Conservation (phyloP, 768 basidiomycete species). For the Coprinopsis sp. region DNA sequence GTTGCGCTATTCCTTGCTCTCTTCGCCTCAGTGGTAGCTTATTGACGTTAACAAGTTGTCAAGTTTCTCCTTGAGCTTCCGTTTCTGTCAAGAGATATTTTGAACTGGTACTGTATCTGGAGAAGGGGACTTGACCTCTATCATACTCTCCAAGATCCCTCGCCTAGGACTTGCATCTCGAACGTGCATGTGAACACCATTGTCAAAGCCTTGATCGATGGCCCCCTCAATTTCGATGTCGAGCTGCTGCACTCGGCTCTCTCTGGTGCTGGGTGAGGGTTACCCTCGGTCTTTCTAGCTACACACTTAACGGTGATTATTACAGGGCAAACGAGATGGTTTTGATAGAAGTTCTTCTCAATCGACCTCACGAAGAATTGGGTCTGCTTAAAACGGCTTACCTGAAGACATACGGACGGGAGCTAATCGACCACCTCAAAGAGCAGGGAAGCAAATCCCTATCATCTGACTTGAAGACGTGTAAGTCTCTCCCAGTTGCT, state of each 20-base stretch:
- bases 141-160: too few species aligned
- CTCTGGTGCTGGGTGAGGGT: constrained; percentile 27
- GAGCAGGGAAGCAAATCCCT: constrained; percentile 27
- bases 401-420: constrained; percentile 23
- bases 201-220: constrained; percentile 30
- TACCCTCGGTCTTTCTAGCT: neutral
- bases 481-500: constrained; percentile 20
- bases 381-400: constrained; percentile 29
- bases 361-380: constrained; percentile 31
- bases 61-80: too few species aligned
- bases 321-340: constrained; percentile 31
- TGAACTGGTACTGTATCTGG: too few species aligned
- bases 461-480: constrained; percentile 27
- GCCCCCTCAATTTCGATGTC: constrained; percentile 37
- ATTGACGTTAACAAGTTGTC: too few species aligned
- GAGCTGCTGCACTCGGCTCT: constrained; percentile 29
- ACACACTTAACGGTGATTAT: neutral
- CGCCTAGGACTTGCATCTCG: too few species aligned
- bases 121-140: too few species aligned
- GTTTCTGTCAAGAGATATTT: too few species aligned
- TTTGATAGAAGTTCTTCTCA: constrained; percentile 38
- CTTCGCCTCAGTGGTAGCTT: too few species aligned
- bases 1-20: too few species aligned
- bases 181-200: too few species aligned
- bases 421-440: constrained; percentile 27